Conservation (phyloP, 768 basidiomycete genomes). For the Collybia sordida region DNA sequence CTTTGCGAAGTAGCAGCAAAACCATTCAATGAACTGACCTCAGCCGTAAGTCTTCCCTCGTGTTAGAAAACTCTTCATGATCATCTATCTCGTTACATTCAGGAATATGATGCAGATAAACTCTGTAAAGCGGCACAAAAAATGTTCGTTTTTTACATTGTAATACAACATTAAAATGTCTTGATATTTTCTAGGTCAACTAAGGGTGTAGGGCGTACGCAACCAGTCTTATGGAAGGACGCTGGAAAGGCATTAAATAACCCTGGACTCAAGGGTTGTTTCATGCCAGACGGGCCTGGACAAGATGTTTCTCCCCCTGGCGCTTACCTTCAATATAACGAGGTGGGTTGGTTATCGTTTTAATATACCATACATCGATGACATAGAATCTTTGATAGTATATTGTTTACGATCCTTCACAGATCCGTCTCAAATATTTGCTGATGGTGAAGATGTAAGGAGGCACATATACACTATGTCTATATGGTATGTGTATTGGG, state of each 20-base stretch:
- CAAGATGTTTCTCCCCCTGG: conserved; percentile 26
- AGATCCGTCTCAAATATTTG: conserved; percentile 57
- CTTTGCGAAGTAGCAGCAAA: conserved; percentile 61
- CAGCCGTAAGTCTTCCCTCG: conserved; percentile 29
- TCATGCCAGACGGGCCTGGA: conserved; percentile 58
- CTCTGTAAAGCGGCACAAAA: conserved; percentile 41
- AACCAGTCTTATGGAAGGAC: conserved; percentile 59
- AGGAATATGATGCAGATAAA: conserved; percentile 50
- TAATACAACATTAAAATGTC: background rate
- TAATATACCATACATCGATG: background rate
- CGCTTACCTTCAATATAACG: conserved; percentile 50
- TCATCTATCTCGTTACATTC: background rate
- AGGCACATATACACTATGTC: background rate
- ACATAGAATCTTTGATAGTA: conserved; percentile 36
- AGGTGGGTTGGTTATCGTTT: conserved; percentile 34
- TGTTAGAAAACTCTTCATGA: background rate
- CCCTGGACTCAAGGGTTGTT: conserved; percentile 48
- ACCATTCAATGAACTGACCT: conserved; percentile 48
- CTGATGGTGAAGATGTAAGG: conserved; percentile 52
- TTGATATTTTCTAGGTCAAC: conserved; percentile 38
- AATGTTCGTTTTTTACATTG: conserved; percentile 24
- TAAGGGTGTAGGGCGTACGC: conserved; percentile 51
- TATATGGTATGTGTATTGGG: background rate
- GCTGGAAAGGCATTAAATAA: conserved; percentile 50
- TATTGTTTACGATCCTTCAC: conserved; percentile 58